Percentiles rank a stretch among this genome's conserved stretches.
Evolutionary conservation across 2,329 filamentous ascomycete species (phyloP).

Genomic region (Graphilbum sp.): DNA sequence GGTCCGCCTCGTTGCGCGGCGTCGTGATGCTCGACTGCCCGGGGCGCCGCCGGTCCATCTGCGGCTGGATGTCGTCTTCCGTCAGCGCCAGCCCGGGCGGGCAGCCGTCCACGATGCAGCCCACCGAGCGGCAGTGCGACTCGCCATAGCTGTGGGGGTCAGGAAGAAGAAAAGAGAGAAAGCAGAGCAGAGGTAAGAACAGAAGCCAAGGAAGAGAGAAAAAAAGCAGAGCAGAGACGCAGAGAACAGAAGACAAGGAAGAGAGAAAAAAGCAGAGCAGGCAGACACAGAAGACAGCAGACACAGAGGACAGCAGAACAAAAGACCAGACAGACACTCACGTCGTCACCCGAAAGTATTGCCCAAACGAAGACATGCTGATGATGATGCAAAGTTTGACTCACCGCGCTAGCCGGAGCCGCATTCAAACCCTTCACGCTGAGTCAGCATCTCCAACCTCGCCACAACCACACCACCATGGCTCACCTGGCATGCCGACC

Average conservation of each 20-base stretch:
- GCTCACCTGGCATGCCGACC: too few species aligned
- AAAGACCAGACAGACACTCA: constrained; percentile 24
- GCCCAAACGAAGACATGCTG: constrained; percentile 77
- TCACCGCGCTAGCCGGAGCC: too few species aligned
- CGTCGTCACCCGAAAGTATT: constrained; percentile 70
- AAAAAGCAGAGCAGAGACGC: too few species aligned
- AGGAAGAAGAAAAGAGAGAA: background rate
- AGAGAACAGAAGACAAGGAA: constrained; percentile 8
- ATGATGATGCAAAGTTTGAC: too few species aligned
- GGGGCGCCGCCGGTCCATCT: constrained; percentile 79
- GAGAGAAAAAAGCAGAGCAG: background rate
- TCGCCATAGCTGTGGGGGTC: constrained; percentile 27
- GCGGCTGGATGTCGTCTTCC: constrained; percentile 80
- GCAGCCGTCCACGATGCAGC: constrained; percentile 86
- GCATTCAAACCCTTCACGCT: too few species aligned
- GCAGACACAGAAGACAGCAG: constrained; percentile 4
- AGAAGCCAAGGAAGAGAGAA: constrained; percentile 1
- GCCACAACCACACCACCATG: too few species aligned
- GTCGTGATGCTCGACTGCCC: constrained; percentile 85
- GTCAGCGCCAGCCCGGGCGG: constrained; percentile 76
- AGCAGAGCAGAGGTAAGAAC: background rate
- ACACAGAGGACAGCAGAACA: background rate
- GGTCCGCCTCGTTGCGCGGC: constrained; percentile 82
- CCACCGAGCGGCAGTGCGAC: constrained; percentile 73
- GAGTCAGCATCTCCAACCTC: too few species aligned